phyloP scores from a whole-genome alignment of 1,284 basidiomycete species.

The Microbotryum scabiosae region DNA sequence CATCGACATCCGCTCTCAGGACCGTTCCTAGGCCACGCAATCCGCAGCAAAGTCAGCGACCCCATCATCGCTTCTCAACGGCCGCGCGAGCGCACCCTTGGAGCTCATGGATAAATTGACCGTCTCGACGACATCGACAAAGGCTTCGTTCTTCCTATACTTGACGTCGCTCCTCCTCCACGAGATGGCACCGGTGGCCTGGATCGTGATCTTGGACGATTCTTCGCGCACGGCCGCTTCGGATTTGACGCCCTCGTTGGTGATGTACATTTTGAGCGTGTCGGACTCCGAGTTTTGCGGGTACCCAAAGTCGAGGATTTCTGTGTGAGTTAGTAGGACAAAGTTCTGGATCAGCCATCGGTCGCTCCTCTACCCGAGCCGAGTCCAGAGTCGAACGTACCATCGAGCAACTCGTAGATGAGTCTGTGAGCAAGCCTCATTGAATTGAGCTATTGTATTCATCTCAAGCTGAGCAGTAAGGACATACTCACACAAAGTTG shows the following conservation, averaged over 20 bases:
- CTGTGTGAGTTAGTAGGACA: conserved; percentile 43
- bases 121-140: conserved; percentile 94
- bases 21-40: conserved; percentile 62
- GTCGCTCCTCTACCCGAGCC: not conserved
- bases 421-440: conserved; percentile 41
- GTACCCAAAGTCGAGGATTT: conserved; percentile 97
- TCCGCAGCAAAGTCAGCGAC: conserved; percentile 42
- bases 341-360: not conserved
- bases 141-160: conserved; percentile 97
- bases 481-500: conserved; percentile 65
- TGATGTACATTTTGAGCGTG: conserved; percentile 95
- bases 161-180: conserved; percentile 92
- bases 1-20: conserved; percentile 94
- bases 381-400: conserved; percentile 44
- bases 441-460: not conserved
- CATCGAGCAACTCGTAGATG: conserved; percentile 91
- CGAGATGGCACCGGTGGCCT: conserved; percentile 88
- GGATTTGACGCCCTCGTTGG: conserved; percentile 90
- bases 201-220: conserved; percentile 88
- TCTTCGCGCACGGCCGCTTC: conserved; percentile 74
- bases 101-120: conserved; percentile 95
- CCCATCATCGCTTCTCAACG: not conserved
- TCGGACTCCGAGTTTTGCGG: conserved; percentile 99
- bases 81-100: conserved; percentile 55
- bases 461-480: not conserved